Evolutionary conservation across 257 asterid species (phyloP).

Genomic region (Lycium barbarum): DNA sequence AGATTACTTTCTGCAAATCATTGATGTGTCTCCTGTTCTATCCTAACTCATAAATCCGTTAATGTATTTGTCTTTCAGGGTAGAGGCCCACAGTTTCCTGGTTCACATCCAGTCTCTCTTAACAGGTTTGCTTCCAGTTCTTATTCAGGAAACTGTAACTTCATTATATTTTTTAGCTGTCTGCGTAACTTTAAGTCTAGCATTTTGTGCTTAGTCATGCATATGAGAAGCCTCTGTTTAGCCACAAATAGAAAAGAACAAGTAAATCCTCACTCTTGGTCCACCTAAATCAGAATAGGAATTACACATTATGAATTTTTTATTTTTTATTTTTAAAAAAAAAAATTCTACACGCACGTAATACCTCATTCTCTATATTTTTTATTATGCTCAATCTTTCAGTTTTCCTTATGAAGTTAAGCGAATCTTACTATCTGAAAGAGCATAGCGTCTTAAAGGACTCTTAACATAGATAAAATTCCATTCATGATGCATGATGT

Average conservation of each 20-base stretch:
- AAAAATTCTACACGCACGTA: background rate
- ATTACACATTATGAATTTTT: too few species aligned
- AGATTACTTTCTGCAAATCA: conserved; percentile 14
- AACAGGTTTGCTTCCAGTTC: conserved; percentile 62
- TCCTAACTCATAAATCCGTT: conserved; percentile 31
- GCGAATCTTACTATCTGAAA: too few species aligned
- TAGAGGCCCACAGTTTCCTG: conserved; percentile 85
- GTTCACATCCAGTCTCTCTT: conserved; percentile 98
- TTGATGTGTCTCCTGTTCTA: conserved; percentile 6
- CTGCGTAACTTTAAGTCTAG: background rate
- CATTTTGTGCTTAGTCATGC: background rate
- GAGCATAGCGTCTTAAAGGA: too few species aligned
- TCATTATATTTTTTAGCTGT: conserved; percentile 19
- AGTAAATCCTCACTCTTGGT: background rate
- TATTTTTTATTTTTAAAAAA: too few species aligned
- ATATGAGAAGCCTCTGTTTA: background rate
- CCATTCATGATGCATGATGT: background rate
- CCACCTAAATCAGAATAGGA: background rate
- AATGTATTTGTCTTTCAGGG: conserved; percentile 50
- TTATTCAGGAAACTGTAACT: conserved; percentile 29
- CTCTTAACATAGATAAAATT: too few species aligned
- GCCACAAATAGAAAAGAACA: background rate
- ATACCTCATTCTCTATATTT: too few species aligned
- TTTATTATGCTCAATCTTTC: too few species aligned
- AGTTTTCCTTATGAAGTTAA: too few species aligned